phyloP scores from a whole-genome alignment of 2,329 filamentous ascomycete species.

The Ascocoryne sarcoides region DNA sequence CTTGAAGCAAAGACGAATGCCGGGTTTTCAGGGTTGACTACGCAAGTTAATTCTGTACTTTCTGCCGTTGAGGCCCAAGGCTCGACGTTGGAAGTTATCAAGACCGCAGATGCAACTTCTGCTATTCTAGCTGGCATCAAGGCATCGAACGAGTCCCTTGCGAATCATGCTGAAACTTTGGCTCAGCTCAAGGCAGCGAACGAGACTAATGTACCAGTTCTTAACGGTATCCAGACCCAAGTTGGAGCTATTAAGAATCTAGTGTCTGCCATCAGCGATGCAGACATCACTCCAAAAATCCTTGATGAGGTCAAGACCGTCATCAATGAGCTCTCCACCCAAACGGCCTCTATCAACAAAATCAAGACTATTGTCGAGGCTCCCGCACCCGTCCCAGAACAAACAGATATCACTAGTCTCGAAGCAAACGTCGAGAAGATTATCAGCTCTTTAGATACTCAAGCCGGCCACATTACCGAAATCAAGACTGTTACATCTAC shows the following conservation, averaged over 20 bases:
- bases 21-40: conserved; percentile 13
- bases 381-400: conserved; percentile 3
- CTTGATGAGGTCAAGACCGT: conserved; percentile 11
- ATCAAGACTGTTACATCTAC: conserved; percentile 5
- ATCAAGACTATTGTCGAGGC: conserved; percentile 1
- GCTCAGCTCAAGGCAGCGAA: conserved; percentile 9
- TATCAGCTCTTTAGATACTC: conserved; percentile 2
- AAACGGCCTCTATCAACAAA: conserved; percentile 4
- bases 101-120: conserved; percentile 17
- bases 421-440: conserved; percentile 10
- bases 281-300: conserved; percentile 15
- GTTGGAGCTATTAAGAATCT: conserved; percentile 10
- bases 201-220: conserved; percentile 6
- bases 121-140: conserved; percentile 16
- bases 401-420: conserved; percentile 7
- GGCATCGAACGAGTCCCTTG: conserved; percentile 12
- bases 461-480: neutral
- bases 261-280: conserved; percentile 16
- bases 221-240: conserved; percentile 15
- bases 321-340: conserved; percentile 13
- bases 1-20: conserved; percentile 11
- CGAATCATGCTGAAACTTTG: conserved; percentile 10
- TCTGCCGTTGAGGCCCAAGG: conserved; percentile 19
- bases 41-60: conserved; percentile 13
- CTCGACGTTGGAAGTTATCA: conserved; percentile 20